A percentile compares a stretch with the other conserved stretches of the same genome.
Conservation (phyloP, 192 early-diverging fungal genomes). For the Umbelopsis vinacea region DNA sequence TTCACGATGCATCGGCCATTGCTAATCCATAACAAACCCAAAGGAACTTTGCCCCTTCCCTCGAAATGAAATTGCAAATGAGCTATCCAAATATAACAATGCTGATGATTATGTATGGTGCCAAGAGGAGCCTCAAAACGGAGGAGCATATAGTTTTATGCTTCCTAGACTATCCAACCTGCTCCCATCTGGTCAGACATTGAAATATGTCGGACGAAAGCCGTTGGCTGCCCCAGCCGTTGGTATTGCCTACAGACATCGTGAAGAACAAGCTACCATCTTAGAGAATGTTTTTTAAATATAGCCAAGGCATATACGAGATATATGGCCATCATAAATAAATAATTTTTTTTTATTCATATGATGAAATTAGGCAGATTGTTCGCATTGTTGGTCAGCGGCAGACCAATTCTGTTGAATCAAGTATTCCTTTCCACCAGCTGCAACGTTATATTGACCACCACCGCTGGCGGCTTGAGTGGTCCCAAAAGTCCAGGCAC, state of each 20-base stretch:
- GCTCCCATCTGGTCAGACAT: slow-evolving; percentile 27
- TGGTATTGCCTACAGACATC: slow-evolving; percentile 71
- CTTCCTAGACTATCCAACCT: slow-evolving; percentile 72
- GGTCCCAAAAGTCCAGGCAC: slow-evolving; percentile 31
- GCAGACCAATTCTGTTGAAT: slow-evolving; percentile 43
- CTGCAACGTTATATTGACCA: slow-evolving; percentile 32
- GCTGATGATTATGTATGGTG: slow-evolving; percentile 70
- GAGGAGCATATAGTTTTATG: slow-evolving; percentile 87
- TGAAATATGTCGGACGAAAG: slow-evolving; percentile 75
- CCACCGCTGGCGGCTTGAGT: slow-evolving; percentile 20
- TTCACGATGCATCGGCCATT: background rate
- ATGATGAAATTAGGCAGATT: slow-evolving; percentile 14
- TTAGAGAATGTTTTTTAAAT: slow-evolving; percentile 51
- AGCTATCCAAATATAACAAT: slow-evolving; percentile 67
- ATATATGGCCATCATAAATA: background rate
- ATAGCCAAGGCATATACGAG: background rate
- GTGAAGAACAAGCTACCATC: slow-evolving; percentile 67
- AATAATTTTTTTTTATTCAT: background rate
- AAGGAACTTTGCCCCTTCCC: slow-evolving; percentile 93
- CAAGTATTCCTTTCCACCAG: slow-evolving; percentile 32
- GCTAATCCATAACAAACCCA: background rate
- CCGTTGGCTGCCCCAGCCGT: slow-evolving; percentile 81
- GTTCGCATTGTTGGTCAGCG: slow-evolving; percentile 11
- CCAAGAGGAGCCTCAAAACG: slow-evolving; percentile 95
- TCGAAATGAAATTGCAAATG: slow-evolving; percentile 60